These are phyloP conservation scores for Schoenoplectus triqueter DNA, from an alignment of 202 grass and related monocot genomes.

Conservation along the genomic window DNA sequence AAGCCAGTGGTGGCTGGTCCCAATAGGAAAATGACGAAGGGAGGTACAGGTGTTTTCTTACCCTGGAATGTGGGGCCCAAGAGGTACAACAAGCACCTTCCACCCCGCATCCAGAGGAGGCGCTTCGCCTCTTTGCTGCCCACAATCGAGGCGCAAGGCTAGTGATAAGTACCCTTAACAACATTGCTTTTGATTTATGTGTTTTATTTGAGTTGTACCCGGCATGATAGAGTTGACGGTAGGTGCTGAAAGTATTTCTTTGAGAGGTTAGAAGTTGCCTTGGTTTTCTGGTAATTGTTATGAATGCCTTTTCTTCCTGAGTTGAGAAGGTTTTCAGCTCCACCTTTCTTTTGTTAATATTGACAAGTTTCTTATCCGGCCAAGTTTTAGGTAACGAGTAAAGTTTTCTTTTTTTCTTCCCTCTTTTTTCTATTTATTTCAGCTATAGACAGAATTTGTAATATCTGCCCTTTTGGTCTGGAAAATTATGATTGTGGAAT, in stretches of 20 bases:
- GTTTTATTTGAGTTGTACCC: conserved; percentile 33
- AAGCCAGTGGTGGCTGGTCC: conserved; percentile 58
- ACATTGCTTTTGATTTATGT: conserved; percentile 27
- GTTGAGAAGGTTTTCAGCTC: conserved; percentile 26
- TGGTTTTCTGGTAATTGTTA: conserved; percentile 38
- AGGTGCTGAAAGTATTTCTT: conserved; percentile 34
- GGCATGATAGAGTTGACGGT: conserved; percentile 37
- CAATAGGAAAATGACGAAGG: conserved; percentile 58
- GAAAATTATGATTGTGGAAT: conserved; percentile 4
- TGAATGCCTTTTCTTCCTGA: conserved; percentile 19
- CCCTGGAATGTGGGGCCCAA: conserved; percentile 91
- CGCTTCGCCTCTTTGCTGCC: conserved; percentile 74
- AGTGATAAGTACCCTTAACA: conserved; percentile 17
- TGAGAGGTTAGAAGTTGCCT: conserved; percentile 19
- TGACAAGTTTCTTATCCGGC: conserved; percentile 27
- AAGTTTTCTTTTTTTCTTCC: not conserved
- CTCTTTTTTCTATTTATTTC: not conserved
- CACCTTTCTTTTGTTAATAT: conserved; percentile 40
- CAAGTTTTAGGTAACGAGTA: conserved; percentile 36
- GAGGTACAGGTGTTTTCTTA: conserved; percentile 94
- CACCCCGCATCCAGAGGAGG: conserved; percentile 94
- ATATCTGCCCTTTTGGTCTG: conserved; percentile 36
- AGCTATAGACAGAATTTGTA: conserved; percentile 40
- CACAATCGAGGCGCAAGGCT: conserved; percentile 72
- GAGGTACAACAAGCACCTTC: conserved; percentile 86